Base-by-base conservation (phyloP, 2,329 filamentous ascomycete genomes). In the Neopestalotiopsis clavispora region DNA sequence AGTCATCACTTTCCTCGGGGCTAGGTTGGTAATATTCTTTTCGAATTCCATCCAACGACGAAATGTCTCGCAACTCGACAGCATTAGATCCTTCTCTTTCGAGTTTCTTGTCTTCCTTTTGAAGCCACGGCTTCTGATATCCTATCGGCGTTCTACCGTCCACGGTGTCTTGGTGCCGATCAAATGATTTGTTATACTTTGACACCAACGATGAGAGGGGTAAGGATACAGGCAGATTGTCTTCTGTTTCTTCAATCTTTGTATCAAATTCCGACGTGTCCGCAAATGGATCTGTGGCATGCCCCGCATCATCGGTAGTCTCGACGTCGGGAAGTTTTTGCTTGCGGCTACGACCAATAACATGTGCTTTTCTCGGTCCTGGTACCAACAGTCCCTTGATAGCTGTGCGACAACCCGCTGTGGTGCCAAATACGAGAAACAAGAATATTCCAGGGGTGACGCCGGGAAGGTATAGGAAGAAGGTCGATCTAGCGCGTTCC, bases 341-440 rank as follows among this genome's bases (percentile, higher is more conserved):
- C 40, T 38, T 42, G 32, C 38, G 14, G 5, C 17, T 12, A 9
- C 60, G 32, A 17, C 34, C 30, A 63, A 7, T 30, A 12, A 17
- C 14, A 32, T 30, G 20, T 52, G 3, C 13, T 65, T 30, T 52
- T 14, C 30, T 5, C n/a, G 30, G 42, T 14, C 65, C 61, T 17
- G 66, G 68, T 6, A 70, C 32, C 17, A 70, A 70, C 4, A 66
- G 64, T 32, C 72, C 64, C 32, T 64, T 68, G n/a, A 73, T 64
- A 28, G 67, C 70, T n/a, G 62, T 58, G 3, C 71, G 60, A 30
- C 70, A 69, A 1, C 70, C 72, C 3, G 72, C 57, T 9, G 71
- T 72, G 2, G 71, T 72, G 34, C 72, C 72, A 49, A 73, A 72
- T 4, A 72, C 68, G 1, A 73, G 32, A 59, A 72, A 72, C 5